A percentile compares a stretch with the other conserved stretches of the same genome.
These are phyloP conservation scores for Copromyces sp. DNA, from an alignment of 495 filamentous ascomycete species.

Conservation along the genomic window DNA sequence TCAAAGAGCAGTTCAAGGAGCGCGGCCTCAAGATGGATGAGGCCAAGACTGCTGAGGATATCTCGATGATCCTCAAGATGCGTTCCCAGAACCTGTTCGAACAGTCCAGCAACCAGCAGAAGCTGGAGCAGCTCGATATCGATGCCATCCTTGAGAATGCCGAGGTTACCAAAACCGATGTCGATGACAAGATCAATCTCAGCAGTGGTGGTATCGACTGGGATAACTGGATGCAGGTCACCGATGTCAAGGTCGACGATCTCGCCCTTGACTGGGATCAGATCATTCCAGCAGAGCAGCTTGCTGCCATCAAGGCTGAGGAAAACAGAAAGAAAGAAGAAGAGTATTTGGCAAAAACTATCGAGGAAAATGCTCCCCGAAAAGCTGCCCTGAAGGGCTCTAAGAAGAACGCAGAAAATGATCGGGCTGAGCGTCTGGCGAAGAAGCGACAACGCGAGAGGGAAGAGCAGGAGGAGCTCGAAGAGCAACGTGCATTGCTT, in stretches of 20 bases:
- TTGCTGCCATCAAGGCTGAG: constrained; percentile 78
- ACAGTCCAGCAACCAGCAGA: constrained; percentile 88
- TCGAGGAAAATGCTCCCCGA: constrained; percentile 78
- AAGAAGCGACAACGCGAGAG: constrained; percentile 84
- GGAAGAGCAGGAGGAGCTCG: constrained; percentile 49
- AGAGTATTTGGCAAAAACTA: constrained; percentile 66
- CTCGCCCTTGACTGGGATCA: constrained; percentile 81
- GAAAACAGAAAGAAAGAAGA: constrained; percentile 78
- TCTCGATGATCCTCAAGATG: constrained; percentile 85
- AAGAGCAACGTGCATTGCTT: constrained; percentile 47
- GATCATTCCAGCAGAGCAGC: constrained; percentile 89
- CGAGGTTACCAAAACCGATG: constrained; percentile 88
- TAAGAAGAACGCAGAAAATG: constrained; percentile 54
- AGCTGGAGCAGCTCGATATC: constrained; percentile 96
- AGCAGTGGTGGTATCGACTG: constrained; percentile 74
- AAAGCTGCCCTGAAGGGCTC: constrained; percentile 50
- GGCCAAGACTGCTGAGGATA: constrained; percentile 79
- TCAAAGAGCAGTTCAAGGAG: constrained; percentile 47
- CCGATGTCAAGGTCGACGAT: constrained; percentile 87
- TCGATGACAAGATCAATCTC: constrained; percentile 52
- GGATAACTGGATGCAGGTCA: constrained; percentile 91
- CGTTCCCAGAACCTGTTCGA: constrained; percentile 96
- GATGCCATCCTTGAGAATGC: constrained; percentile 93
- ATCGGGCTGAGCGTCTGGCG: constrained; percentile 77
- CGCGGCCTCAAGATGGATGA: constrained; percentile 52